phyloP scores from a whole-genome alignment of 1,139 yeast genomes.

The Nakaseomyces kungkrabaensis region DNA sequence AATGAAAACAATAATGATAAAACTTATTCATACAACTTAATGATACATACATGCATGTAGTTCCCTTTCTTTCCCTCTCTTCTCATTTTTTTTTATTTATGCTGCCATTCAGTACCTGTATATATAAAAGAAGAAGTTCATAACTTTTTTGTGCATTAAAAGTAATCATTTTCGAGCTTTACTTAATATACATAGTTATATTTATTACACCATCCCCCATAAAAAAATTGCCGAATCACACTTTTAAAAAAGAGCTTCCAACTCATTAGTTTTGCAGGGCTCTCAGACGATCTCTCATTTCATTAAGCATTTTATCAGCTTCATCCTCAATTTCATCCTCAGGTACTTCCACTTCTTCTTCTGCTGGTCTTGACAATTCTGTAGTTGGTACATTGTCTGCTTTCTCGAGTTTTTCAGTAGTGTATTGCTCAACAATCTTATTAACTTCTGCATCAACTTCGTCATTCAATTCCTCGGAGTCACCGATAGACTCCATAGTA shows the following conservation, averaged over 20 bases:
- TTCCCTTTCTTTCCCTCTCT: no score
- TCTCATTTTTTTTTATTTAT: no score
- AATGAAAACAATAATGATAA: no score
- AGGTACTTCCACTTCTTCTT: conserved; percentile 37
- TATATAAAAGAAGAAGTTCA: background rate
- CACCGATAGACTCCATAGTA: conserved; percentile 62
- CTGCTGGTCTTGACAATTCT: conserved; percentile 33
- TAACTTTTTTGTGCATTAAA: no score
- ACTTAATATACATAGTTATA: no score
- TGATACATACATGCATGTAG: no score
- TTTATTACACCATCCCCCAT: no score
- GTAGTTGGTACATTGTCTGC: conserved; percentile 40
- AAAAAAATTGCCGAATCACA: no score
- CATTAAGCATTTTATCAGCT: conserved; percentile 64
- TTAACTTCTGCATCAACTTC: conserved; percentile 66
- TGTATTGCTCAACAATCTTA: conserved; percentile 43
- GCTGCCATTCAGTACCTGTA: background rate
- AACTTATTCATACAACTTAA: no score
- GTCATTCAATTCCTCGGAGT: conserved; percentile 57
- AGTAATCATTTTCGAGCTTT: no score
- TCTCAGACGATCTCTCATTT: conserved; percentile 79
- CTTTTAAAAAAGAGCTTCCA: no score
- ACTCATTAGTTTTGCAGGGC: conserved; percentile 60
- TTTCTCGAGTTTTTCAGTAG: conserved; percentile 40
- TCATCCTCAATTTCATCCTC: conserved; percentile 65